These are phyloP conservation scores for Microbotryum violaceum DNA, from an alignment of 1,284 basidiomycete species.

Conservation along the genomic window DNA sequence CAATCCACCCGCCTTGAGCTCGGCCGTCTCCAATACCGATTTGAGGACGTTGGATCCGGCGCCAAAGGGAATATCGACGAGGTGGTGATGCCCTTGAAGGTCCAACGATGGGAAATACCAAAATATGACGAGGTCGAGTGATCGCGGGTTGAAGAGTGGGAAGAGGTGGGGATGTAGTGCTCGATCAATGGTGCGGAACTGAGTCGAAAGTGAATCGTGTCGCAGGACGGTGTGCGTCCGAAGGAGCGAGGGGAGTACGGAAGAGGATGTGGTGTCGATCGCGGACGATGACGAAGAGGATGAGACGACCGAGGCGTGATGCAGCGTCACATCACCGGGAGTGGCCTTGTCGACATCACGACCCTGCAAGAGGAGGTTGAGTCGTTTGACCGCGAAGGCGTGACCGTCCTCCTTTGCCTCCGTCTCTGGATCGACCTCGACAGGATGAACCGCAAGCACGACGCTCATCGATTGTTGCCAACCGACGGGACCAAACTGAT, in stretches of 20 bases:
- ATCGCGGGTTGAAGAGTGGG: constrained; percentile 64
- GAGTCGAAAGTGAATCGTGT: constrained; percentile 24
- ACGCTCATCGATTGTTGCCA: constrained; percentile 18
- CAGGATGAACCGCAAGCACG: background rate
- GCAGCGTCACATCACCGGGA: background rate
- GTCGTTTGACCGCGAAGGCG: constrained; percentile 3
- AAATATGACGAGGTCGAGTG: constrained; percentile 63
- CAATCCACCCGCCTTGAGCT: constrained; percentile 63
- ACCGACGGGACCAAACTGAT: background rate
- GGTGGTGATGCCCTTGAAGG: constrained; percentile 55
- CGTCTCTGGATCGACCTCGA: background rate
- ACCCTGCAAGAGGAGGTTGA: constrained; percentile 21
- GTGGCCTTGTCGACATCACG: background rate
- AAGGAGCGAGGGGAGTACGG: constrained; percentile 8
- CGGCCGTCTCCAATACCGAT: constrained; percentile 53
- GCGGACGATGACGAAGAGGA: background rate
- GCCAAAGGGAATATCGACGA: constrained; percentile 57
- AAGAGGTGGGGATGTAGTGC: constrained; percentile 55
- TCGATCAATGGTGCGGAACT: constrained; percentile 58
- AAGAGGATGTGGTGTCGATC: background rate
- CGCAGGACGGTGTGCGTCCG: constrained; percentile 6
- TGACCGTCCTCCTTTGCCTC: background rate
- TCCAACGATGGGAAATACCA: constrained; percentile 55
- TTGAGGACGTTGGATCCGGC: constrained; percentile 53
- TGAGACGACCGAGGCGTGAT: no score